Conservation (phyloP, 2,329 filamentous ascomycete genomes). For the Thielaviopsis ethacetica region DNA sequence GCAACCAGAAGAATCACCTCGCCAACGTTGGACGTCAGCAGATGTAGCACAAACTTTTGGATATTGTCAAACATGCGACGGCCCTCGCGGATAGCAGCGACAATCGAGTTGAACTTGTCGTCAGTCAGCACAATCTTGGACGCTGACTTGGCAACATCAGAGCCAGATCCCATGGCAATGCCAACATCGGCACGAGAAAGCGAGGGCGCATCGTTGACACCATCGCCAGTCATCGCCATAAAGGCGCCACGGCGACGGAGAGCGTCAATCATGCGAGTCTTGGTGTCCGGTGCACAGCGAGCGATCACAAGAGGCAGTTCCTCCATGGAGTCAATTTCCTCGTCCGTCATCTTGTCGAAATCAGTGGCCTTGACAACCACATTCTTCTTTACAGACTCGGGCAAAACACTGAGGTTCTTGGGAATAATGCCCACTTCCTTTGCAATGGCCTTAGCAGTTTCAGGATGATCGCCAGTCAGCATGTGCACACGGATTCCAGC, state of each 20-base stretch:
- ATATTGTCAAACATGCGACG: conserved; percentile 80
- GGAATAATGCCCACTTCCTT: conserved; percentile 64
- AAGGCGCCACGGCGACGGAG: conserved; percentile 60
- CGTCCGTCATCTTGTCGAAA: conserved; percentile 62
- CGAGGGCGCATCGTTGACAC: conserved; percentile 74
- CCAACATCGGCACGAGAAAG: conserved; percentile 69
- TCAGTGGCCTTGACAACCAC: conserved; percentile 62
- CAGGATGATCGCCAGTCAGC: conserved; percentile 69
- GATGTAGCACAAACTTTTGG: conserved; percentile 70
- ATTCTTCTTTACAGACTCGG: conserved; percentile 45
- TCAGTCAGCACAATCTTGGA: conserved; percentile 70
- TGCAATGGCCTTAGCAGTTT: conserved; percentile 64
- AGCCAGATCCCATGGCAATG: conserved; percentile 81
- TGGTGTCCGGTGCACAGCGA: conserved; percentile 70
- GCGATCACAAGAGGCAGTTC: conserved; percentile 69
- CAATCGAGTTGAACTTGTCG: conserved; percentile 78
- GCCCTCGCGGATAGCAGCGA: conserved; percentile 68
- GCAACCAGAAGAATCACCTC: conserved; percentile 69
- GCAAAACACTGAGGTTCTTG: conserved; percentile 39
- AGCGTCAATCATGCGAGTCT: conserved; percentile 82
- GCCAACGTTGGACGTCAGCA: conserved; percentile 68
- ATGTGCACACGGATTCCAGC: conserved; percentile 70
- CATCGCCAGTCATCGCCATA: conserved; percentile 79
- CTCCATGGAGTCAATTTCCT: conserved; percentile 58
- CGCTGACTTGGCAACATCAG: conserved; percentile 72